Evolutionary conservation across 2,329 filamentous ascomycete genomes (phyloP).

Genomic region (Colletotrichum navitas): DNA sequence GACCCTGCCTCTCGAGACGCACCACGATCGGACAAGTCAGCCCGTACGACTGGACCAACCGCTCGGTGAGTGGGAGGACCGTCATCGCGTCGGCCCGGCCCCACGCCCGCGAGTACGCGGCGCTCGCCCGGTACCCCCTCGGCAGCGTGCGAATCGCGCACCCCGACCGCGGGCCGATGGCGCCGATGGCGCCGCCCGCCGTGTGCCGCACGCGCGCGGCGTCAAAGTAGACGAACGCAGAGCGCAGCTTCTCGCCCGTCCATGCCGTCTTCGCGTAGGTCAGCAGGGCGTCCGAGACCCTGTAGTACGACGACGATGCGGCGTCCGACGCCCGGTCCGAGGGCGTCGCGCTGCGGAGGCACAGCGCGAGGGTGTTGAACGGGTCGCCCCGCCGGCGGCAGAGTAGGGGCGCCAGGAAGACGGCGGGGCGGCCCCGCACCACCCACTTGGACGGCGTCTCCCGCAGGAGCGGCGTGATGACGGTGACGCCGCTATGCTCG

Average conservation of each 20-base stretch:
- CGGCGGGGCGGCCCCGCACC: too few relatives aligned
- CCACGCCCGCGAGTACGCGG: not conserved
- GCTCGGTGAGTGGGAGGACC: not conserved
- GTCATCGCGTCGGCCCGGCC: not conserved
- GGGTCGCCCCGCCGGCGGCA: not conserved
- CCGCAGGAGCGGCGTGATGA: not conserved
- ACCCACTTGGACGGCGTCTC: conserved; percentile 1
- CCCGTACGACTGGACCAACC: not conserved
- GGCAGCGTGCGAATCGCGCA: conserved; percentile 15
- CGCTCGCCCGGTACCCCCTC: not conserved
- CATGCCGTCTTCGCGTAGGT: not conserved
- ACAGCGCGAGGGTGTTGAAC: conserved; percentile 3
- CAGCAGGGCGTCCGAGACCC: not conserved
- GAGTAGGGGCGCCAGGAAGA: conserved; percentile 2
- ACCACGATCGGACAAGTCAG: not conserved
- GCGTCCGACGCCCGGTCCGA: not conserved
- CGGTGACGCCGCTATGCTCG: not conserved
- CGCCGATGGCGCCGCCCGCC: not conserved
- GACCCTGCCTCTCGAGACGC: not conserved
- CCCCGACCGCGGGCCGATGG: not conserved
- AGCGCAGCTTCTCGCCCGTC: not conserved
- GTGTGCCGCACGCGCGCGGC: not conserved
- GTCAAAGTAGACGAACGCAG: not conserved
- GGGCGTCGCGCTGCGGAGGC: not conserved
- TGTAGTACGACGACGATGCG: not conserved